Conservation (phyloP, 176 grass and related monocot species). For the Zoysia japonica region DNA sequence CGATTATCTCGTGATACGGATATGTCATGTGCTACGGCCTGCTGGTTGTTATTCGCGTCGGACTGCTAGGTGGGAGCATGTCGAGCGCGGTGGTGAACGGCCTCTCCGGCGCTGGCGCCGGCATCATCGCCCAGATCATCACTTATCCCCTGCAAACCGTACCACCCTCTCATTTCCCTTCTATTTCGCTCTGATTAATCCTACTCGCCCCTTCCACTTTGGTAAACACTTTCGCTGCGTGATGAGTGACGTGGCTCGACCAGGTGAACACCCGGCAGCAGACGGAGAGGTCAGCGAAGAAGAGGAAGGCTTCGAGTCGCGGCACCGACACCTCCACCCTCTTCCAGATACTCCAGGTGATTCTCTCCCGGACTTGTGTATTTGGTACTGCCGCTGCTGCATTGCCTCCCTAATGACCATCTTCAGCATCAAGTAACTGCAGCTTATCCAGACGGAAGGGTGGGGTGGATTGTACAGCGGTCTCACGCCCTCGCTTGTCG, state of each 20-base stretch:
- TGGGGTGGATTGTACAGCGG: constrained; percentile 91
- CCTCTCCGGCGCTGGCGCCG: constrained; percentile 74
- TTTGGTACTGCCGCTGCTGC: not conserved
- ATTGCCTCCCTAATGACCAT: not conserved
- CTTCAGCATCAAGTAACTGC: constrained; percentile 36
- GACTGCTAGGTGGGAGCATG: constrained; percentile 51
- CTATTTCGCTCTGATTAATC: not conserved
- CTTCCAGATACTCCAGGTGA: constrained; percentile 83
- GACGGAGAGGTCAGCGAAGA: constrained; percentile 85
- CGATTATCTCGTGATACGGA: not conserved
- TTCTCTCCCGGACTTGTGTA: constrained; percentile 8
- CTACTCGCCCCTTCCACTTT: not conserved
- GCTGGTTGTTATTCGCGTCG: not conserved
- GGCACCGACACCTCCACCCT: constrained; percentile 46
- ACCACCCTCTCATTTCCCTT: not conserved
- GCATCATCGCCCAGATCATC: constrained; percentile 93
- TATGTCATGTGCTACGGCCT: not conserved
- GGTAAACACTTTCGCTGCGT: not conserved
- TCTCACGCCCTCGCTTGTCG: constrained; percentile 86
- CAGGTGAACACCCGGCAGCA: constrained; percentile 97
- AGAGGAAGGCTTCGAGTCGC: constrained; percentile 35
- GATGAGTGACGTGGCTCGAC: not conserved
- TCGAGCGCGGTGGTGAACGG: constrained; percentile 86
- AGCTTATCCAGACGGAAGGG: constrained; percentile 85
- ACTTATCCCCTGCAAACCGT: constrained; percentile 93